Evolutionary conservation across 345 rosid species (phyloP), one percentile per base, ranked within the genome.

Genomic region (Odontarrhena argentea): DNA sequence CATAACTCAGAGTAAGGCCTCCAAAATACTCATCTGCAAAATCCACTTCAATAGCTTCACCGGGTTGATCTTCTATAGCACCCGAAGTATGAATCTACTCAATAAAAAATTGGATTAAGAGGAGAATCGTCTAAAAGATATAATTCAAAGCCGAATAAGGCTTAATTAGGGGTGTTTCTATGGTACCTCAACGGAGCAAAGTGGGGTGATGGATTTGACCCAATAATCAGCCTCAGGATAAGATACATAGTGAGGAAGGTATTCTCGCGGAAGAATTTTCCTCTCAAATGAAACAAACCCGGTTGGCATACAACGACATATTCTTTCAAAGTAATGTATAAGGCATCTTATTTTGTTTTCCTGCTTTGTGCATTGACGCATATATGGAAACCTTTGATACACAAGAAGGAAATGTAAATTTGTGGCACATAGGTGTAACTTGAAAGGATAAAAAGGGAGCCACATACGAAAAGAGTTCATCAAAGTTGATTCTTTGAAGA

Each of bases 261-360:
- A 13, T 52, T 72, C 81, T 24, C 68, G 35, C 0, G 78, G 74
- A 72, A 90, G 97, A 67, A 85, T 68, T 79, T 89, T 93, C 56
- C 90, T 77, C 84, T 93, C 96, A 78, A 87, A 93, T 10, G 97
- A 90, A 40, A 93, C 86, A 73, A 74, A 76, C 30, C 97, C 98
- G 14, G 34, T 52, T 24, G 98, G 97, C 76, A 81, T 76, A 59
- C 24, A 56, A n/a, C 68, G 74, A 68, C 84, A 79, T 70, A 90
- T 82, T 79, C 92, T 83, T 60, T 67, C 82, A 71, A 87, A 92
- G 82, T 87, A 90, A 70, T 85, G 86, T 5, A 74, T 34, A 10
- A 86, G 76, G 65, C 96, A 90, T 77, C 68, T 87, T 56, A 90
- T 67, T 69, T 93, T 89, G 74, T 70, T 76, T 73, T 93, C 85